A percentile compares a stretch with the other conserved stretches of the same genome.
Evolutionary conservation across 73 alveolate genomes (phyloP).

Genomic region (Effrenium voratum): DNA sequence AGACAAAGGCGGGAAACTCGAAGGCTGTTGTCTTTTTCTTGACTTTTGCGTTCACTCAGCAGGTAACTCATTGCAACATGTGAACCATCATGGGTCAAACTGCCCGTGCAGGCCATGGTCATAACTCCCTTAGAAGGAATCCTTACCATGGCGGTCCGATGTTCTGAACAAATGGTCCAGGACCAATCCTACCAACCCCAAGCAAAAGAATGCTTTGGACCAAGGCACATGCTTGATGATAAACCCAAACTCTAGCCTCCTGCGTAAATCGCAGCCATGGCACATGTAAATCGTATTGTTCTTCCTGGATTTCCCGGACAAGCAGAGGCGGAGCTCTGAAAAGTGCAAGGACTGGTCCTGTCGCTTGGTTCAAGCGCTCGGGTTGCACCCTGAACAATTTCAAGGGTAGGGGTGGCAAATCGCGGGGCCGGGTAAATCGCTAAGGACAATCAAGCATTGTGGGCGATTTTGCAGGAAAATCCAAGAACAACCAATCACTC

Average conservation of each 20-base stretch:
- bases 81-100: too few species aligned
- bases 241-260: background rate
- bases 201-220: background rate
- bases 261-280: background rate
- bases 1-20: too few species aligned
- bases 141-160: background rate
- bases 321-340: constrained; percentile 67
- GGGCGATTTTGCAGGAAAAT: too few species aligned
- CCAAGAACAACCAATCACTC: too few species aligned
- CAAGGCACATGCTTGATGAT: background rate
- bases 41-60: too few species aligned
- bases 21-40: too few species aligned
- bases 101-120: background rate
- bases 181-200: background rate
- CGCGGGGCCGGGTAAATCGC: too few species aligned
- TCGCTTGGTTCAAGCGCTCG: too few species aligned
- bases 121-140: background rate
- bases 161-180: background rate
- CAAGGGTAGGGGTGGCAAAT: too few species aligned
- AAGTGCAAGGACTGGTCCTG: constrained; percentile 71
- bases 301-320: constrained; percentile 77
- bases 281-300: constrained; percentile 50
- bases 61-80: too few species aligned
- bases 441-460: too few species aligned
- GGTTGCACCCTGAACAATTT: too few species aligned